Base-by-base conservation (phyloP, 108 stramenopile species). In the Parietichytrium sp. region DNA sequence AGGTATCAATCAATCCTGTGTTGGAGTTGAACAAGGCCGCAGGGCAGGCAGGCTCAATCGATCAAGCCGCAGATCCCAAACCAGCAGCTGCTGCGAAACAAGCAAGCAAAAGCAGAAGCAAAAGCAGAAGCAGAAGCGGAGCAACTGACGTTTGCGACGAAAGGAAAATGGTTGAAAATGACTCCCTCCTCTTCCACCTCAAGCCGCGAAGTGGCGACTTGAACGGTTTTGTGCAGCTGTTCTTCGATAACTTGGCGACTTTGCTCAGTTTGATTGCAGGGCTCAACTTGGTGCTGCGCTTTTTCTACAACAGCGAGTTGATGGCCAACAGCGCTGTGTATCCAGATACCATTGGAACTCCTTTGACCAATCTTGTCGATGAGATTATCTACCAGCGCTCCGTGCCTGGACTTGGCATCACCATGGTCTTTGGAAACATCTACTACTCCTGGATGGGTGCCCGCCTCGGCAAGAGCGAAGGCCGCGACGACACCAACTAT, bases 171-270 rank as follows among this genome's bases (percentile, higher is more conserved):
- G 45, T 13, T 42, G 20, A 72, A 72, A 6, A 33, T n/a, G 33
- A n/a, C 33, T 26, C 54, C 26, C 27, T 36, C 27, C 10, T 81
- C 36, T 16, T 16, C 29, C 10, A 27, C 81, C 23, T 81, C 29
- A 80, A 48, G 48, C 54, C 54, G 55, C 79, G 25, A 16, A 16
- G 51, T 53, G 89, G 89, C 52, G 89, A 90, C 42, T 81, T 55
- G 12, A 81, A 52, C 13, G 81, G 79, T 25, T 84, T 92, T 51
- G 86, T 45, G 45, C 84, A 86, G 81, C 85, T 92, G 6, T 90
- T 92, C 84, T 91, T 91, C 86, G 90, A 92, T 61, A 91, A 91
- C 82, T 52, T 90, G 10, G 87, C 88, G 33, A 93, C 91, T 3
- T 78, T 93, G 18, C 88, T 93, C 16, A 89, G 88, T 26, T 79